Conservation (phyloP, 2,329 filamentous ascomycete genomes). For the Epichloe brachyelytri region DNA sequence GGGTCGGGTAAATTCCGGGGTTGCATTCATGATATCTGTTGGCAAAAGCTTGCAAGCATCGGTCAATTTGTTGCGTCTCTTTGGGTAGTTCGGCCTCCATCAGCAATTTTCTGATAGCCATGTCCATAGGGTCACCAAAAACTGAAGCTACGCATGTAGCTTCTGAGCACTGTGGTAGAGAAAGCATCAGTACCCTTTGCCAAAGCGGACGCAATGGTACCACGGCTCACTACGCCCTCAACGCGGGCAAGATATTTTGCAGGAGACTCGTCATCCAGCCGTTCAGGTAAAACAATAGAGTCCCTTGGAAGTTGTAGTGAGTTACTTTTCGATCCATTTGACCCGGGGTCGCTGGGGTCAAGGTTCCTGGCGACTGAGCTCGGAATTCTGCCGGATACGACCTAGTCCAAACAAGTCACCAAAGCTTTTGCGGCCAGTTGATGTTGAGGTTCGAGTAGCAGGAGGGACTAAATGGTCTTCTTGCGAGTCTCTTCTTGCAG, state of each 20-base stretch:
- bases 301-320: conserved; percentile 69
- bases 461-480: conserved; percentile 58
- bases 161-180: conserved; percentile 68
- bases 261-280: conserved; percentile 77
- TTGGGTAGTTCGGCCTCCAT: conserved; percentile 96
- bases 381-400: conserved; percentile 70
- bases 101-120: conserved; percentile 87
- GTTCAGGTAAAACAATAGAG: conserved; percentile 57
- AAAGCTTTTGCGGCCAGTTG: conserved; percentile 86
- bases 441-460: conserved; percentile 65
- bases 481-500: conserved; percentile 57
- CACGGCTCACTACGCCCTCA: conserved; percentile 66
- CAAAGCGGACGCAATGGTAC: conserved; percentile 71
- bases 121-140: conserved; percentile 99
- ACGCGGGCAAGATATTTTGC: conserved; percentile 78
- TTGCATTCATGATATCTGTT: conserved; percentile 98
- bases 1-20: conserved; percentile 79
- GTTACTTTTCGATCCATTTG: conserved; percentile 64
- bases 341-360: conserved; percentile 54
- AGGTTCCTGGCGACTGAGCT: conserved; percentile 56
- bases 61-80: conserved; percentile 95
- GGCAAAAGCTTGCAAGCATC: conserved; percentile 85
- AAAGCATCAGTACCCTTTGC: conserved; percentile 82
- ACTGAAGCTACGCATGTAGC: conserved; percentile 88
- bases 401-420: conserved; percentile 73